Base-by-base conservation (phyloP, 2,329 filamentous ascomycete genomes). In the Penicillium psychrosexuale region DNA sequence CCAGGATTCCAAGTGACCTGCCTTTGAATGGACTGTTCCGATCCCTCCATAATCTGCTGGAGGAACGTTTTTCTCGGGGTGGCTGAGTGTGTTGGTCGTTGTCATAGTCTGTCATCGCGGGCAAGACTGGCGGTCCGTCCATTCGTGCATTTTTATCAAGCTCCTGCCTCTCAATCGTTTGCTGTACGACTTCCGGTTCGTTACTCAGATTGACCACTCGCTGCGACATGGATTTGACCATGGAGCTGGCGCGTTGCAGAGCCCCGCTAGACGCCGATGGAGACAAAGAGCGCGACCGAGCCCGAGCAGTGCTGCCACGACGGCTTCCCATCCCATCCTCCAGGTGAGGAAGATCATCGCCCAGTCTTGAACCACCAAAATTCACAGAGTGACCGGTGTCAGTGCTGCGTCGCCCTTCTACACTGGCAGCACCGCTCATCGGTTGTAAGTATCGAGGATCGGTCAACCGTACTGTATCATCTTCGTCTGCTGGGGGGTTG, bases 181-280 rank as follows among this genome's bases (percentile, higher is more conserved):
- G 85, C 70, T 96, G 91, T 15, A 92, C 80, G 19, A 90, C 77
- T 64, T 97, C 90, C 5, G 87, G 88, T 67, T 97, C 94, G 69
- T 96, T 96, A 74, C 91, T 96, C 65, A 99, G 84, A 69, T 97
- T 97, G 68, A 99, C 94, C 53, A 99, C 92, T 78, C 94, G 90
- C 76, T 97, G 92, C 31, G 95, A 97, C 85, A 99, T 96, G 62
- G 85, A 85, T 60, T 88, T 84, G 73, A 92, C 84, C 64, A 91
- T 90, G 8, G 88, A 90, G 42, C 88, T 84, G 57, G 89, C 88
- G 63, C 85, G 81, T 24, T 82, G 83, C 49, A 92, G 72, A 17
- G 88, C 87, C 27, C 73, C 75, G 19, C 82, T 83, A 11, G 84
- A 81, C 8, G 82, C 80, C 17, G 86, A 86, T 2, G 83, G 78